These are phyloP conservation scores for Colletotrichum tamarilloi DNA, from an alignment of 2,329 filamentous ascomycete species.

Conservation along the genomic window DNA sequence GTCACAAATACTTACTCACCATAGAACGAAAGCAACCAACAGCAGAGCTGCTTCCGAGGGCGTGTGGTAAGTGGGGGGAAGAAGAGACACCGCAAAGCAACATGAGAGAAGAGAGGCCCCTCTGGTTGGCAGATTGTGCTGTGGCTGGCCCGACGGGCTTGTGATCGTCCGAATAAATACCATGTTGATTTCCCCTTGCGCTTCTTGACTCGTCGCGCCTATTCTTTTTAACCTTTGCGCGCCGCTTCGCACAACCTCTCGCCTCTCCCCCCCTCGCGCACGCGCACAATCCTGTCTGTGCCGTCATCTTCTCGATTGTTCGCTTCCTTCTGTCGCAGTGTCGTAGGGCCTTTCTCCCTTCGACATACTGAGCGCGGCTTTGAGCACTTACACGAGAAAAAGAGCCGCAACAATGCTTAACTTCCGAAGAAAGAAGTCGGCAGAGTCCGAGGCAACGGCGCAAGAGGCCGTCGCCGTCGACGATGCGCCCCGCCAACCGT, in stretches of 20 bases:
- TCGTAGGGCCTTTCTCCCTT: background rate
- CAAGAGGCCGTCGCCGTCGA: background rate
- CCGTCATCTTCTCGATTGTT: background rate
- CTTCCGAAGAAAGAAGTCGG: slow-evolving; percentile 9
- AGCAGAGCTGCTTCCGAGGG: background rate
- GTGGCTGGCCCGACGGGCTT: slow-evolving; percentile 4
- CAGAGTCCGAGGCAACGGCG: slow-evolving; percentile 10
- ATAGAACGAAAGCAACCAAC: background rate
- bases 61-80: background rate
- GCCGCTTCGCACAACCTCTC: background rate
- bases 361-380: background rate
- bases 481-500: slow-evolving; percentile 14
- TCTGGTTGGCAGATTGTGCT: background rate
- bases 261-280: background rate
- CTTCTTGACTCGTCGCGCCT: background rate
- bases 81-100: background rate
- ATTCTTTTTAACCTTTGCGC: background rate
- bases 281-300: background rate
- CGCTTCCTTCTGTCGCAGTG: background rate
- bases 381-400: background rate
- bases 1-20: background rate
- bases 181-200: background rate
- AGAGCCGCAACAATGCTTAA: slow-evolving; percentile 13
- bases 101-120: background rate
- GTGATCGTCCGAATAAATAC: slow-evolving; percentile 30